A percentile compares a stretch with the other conserved stretches of the same genome.
Conservation (phyloP, 768 basidiomycete species). For the Auriscalpium microsporum region DNA sequence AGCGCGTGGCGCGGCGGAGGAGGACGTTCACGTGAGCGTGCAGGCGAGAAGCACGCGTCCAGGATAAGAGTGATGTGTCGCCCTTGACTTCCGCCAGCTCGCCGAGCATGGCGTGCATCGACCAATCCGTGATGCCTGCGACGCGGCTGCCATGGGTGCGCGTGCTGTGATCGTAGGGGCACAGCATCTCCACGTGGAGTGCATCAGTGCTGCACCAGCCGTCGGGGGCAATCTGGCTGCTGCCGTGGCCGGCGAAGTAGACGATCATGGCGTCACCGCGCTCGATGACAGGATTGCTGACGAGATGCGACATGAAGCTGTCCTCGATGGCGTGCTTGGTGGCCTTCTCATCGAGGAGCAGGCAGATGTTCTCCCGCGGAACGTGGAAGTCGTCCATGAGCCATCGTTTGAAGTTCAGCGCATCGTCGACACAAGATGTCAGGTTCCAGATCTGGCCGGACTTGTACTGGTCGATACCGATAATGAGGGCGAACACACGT, state of each 20-base stretch:
- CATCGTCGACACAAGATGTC: slow-evolving; percentile 57
- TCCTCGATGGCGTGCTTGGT: slow-evolving; percentile 56
- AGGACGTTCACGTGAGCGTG: slow-evolving; percentile 32
- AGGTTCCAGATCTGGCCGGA: slow-evolving; percentile 54
- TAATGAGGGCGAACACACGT: slow-evolving; percentile 55
- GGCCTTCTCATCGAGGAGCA: slow-evolving; percentile 49
- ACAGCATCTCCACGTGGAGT: slow-evolving; percentile 47
- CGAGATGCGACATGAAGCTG: slow-evolving; percentile 50
- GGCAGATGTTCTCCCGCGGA: slow-evolving; percentile 47
- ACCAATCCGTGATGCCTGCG: slow-evolving; percentile 61
- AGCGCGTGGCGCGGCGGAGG: slow-evolving; percentile 44
- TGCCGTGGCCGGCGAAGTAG: slow-evolving; percentile 73
- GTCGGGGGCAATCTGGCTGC: slow-evolving; percentile 43
- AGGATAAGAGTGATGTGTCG: slow-evolving; percentile 59
- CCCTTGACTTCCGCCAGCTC: slow-evolving; percentile 52
- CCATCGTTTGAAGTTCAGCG: slow-evolving; percentile 49
- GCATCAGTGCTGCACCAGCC: slow-evolving; percentile 47
- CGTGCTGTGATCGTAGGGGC: slow-evolving; percentile 58
- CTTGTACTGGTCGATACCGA: slow-evolving; percentile 65
- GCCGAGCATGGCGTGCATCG: slow-evolving; percentile 50
- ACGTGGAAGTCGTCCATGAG: slow-evolving; percentile 48
- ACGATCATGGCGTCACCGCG: slow-evolving; percentile 56
- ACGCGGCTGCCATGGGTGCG: slow-evolving; percentile 37
- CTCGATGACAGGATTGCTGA: slow-evolving; percentile 52
- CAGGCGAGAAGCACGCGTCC: slow-evolving; percentile 53